Conservation (phyloP, 2,329 filamentous ascomycete genomes). For the Colletotrichum lupini region DNA sequence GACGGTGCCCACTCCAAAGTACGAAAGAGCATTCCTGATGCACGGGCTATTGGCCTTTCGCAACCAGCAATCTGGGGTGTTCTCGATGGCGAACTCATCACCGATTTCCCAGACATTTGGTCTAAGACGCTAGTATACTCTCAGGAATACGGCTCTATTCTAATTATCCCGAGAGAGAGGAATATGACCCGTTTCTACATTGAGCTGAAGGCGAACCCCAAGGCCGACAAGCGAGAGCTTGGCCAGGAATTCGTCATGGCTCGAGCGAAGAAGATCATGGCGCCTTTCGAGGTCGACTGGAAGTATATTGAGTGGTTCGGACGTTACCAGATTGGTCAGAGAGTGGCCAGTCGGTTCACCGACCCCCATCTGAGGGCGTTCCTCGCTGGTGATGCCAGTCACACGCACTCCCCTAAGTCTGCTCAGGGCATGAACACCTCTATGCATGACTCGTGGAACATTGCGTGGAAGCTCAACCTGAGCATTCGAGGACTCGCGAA, state of each 20-base stretch:
- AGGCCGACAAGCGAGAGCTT: conserved; percentile 53
- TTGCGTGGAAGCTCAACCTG: conserved; percentile 64
- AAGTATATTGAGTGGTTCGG: conserved; percentile 77
- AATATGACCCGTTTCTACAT: conserved; percentile 77
- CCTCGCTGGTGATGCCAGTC: conserved; percentile 76
- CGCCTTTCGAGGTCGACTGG: conserved; percentile 68
- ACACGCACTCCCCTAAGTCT: conserved; percentile 79
- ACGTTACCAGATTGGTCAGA: conserved; percentile 77
- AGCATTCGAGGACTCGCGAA: conserved; percentile 66
- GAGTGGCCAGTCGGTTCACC: conserved; percentile 76
- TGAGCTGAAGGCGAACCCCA: conserved; percentile 61
- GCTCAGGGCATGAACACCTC: conserved; percentile 76
- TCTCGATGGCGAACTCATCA: conserved; percentile 76
- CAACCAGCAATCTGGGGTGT: conserved; percentile 74
- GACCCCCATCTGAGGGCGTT: conserved; percentile 72
- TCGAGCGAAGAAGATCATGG: conserved; percentile 70
- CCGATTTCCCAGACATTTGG: conserved; percentile 81
- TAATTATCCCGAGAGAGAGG: conserved; percentile 79
- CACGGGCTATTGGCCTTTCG: conserved; percentile 66
- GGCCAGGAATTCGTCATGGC: conserved; percentile 78
- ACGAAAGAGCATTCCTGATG: conserved; percentile 69
- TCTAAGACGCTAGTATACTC: conserved; percentile 78
- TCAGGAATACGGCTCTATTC: conserved; percentile 73
- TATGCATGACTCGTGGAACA: conserved; percentile 72
- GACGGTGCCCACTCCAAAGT: conserved; percentile 80